These are phyloP conservation scores for Stellera chamaejasme DNA, from an alignment of 345 rosid species.

Conservation along the genomic window DNA sequence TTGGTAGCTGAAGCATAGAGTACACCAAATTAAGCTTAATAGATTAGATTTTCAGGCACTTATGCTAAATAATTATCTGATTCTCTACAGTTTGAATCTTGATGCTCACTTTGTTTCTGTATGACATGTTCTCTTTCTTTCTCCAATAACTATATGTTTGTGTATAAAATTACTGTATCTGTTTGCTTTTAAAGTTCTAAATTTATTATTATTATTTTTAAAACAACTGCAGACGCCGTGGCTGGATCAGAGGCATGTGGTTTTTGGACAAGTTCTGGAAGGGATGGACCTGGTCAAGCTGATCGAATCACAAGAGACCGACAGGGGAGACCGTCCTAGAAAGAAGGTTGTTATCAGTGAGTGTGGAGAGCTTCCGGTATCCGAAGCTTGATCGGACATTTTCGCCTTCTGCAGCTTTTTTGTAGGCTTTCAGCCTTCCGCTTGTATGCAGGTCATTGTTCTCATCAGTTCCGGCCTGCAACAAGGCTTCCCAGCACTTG, in stretches of 20 bases:
- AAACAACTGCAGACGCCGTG: conserved; percentile 74
- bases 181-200: too few relatives aligned
- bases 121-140: neutral
- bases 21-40: too few relatives aligned
- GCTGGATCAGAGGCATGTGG: conserved; percentile 94
- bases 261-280: conserved; percentile 92
- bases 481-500: too few relatives aligned
- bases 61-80: neutral
- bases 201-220: neutral
- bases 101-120: neutral
- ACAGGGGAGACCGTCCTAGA: conserved; percentile 91
- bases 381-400: conserved; percentile 30
- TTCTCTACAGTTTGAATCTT: neutral
- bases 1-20: too few relatives aligned
- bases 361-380: conserved; percentile 81
- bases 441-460: too few relatives aligned
- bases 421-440: neutral
- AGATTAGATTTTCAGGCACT: too few relatives aligned
- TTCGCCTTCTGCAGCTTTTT: neutral
- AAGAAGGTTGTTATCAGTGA: conserved; percentile 83
- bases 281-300: conserved; percentile 87
- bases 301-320: conserved; percentile 76
- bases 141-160: neutral
- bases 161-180: neutral
- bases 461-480: too few relatives aligned